A percentile compares a stretch with the other conserved stretches of the same genome.
These are phyloP conservation scores for Geosmithia putterillii DNA, from an alignment of 2,329 filamentous ascomycete species.

Conservation along the genomic window DNA sequence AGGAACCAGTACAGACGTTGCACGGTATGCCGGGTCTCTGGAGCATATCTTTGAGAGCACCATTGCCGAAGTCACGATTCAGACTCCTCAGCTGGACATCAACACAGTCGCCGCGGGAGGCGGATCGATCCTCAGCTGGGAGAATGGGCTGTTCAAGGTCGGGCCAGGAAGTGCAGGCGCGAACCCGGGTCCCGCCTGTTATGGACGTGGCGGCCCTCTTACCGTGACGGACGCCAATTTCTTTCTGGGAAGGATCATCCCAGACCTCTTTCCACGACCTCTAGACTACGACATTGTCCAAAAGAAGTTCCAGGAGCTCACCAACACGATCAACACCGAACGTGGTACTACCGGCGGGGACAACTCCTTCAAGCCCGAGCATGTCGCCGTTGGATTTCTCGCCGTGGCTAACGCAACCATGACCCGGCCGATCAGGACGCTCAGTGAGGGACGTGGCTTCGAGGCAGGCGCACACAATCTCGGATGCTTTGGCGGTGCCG, in stretches of 20 bases:
- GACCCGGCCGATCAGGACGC: conserved; percentile 77
- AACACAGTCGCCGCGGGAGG: conserved; percentile 81
- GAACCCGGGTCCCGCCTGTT: conserved; percentile 81
- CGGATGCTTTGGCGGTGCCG: conserved; percentile 84
- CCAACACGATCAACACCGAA: conserved; percentile 61
- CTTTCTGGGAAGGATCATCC: conserved; percentile 70
- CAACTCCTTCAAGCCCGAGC: conserved; percentile 1
- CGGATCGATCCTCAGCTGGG: conserved; percentile 4
- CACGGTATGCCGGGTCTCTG: conserved; percentile 65
- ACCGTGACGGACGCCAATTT: conserved; percentile 89
- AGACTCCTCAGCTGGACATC: conserved; percentile 84
- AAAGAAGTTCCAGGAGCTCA: conserved; percentile 61
- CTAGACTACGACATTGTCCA: conserved; percentile 66
- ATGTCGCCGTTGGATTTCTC: conserved; percentile 47
- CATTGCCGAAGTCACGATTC: conserved; percentile 85
- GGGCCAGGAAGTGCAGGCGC: conserved; percentile 83
- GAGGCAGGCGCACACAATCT: conserved; percentile 80
- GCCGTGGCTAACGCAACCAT: conserved; percentile 90
- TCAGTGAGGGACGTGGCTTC: conserved; percentile 85
- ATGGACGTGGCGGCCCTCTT: conserved; percentile 75
- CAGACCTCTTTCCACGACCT: conserved; percentile 82
- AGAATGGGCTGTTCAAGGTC: conserved; percentile 79
- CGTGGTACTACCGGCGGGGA: conserved; percentile 36
- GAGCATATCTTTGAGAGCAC: conserved; percentile 89
- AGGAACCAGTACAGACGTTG: conserved; percentile 85